Base-by-base conservation (phyloP, 164 flowering plant genomes). In the Akebia trifoliata region DNA sequence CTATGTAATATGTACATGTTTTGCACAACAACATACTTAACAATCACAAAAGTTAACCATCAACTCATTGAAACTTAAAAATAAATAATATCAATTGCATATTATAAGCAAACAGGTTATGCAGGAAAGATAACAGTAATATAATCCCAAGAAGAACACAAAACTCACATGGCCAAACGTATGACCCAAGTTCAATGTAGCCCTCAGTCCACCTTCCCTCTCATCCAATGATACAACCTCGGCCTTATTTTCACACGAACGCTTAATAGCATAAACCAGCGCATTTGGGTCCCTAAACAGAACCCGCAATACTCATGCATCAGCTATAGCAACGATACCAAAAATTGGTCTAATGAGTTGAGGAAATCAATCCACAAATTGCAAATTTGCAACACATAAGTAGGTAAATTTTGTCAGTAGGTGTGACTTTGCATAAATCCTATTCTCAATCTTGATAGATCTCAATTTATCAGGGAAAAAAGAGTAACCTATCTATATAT, bases 191-290 rank as follows among this genome's bases (percentile, higher is more conserved):
- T 94, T 94, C 69, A 94, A 53, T 22, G 96, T 90, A 30, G 99
- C 97, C 68, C 97, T 78, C 57, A 90, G 54, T 56, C 99, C 99
- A 70, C 96, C 62, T 74, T 94, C 99, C 76, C 81, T 94, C 80
- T 94, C 99, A 69, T 94, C 99, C 39, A 78, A 70, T 51, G 99
- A 79, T 9, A 94, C 99, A 67, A 94, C 97, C 75, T 90, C 95
- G 40, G 99, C 99, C 72, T 94, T 94, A 69, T 94, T 94, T 74
- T 87, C 95, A 70, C 99, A 94, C 11, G 99, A 94, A 14, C 89
- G 90, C 76, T 86, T 87, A 56, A 94, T 86, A 17, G 99, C 97
- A 86, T 90, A 90, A 12, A 84, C 81, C 55, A 94, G 43, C 4
- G 95, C 89, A 64, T 31, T 49, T 9, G 96, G 91, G 57, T 94